Conservation (phyloP, 2,329 filamentous ascomycete species). For the Hirsutella rhossiliensis region DNA sequence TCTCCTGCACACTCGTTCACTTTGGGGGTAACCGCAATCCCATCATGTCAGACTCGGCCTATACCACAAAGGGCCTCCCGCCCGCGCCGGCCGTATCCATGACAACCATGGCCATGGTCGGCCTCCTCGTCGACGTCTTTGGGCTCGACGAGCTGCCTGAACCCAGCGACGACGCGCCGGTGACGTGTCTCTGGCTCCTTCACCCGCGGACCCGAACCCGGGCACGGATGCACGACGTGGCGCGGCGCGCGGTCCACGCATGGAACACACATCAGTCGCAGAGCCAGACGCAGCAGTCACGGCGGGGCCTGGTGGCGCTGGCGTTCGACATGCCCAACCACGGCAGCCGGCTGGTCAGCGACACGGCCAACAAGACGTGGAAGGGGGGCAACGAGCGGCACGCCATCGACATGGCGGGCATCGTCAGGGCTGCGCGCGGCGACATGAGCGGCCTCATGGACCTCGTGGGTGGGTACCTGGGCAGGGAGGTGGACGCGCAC, state of each 20-base stretch:
- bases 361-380: slow-evolving; percentile 67
- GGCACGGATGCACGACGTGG: slow-evolving; percentile 64
- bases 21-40: too few relatives aligned
- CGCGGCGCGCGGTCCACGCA: slow-evolving; percentile 52
- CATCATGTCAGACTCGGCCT: slow-evolving; percentile 13
- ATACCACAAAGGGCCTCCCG: slow-evolving; percentile 23
- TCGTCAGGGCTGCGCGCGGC: slow-evolving; percentile 58
- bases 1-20: too few relatives aligned
- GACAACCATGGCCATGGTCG: slow-evolving; percentile 59
- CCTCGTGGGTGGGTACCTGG: slow-evolving; percentile 61
- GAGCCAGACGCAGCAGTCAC: not conserved
- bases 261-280: slow-evolving; percentile 41
- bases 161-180: slow-evolving; percentile 20
- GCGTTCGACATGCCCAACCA: slow-evolving; percentile 93
- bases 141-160: slow-evolving; percentile 62
- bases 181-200: slow-evolving; percentile 84
- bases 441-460: slow-evolving; percentile 70
- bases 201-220: slow-evolving; percentile 65
- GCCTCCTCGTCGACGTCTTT: slow-evolving; percentile 68
- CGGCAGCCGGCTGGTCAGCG: slow-evolving; percentile 57
- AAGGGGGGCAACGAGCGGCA: slow-evolving; percentile 65
- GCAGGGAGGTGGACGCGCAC: slow-evolving; percentile 44
- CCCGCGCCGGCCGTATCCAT: slow-evolving; percentile 43
- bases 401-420: slow-evolving; percentile 84
- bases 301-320: slow-evolving; percentile 62